Percentiles rank a stretch among this genome's conserved stretches.
phyloP scores from a whole-genome alignment of 345 rosid species.

The Bruguiera parviflora region DNA sequence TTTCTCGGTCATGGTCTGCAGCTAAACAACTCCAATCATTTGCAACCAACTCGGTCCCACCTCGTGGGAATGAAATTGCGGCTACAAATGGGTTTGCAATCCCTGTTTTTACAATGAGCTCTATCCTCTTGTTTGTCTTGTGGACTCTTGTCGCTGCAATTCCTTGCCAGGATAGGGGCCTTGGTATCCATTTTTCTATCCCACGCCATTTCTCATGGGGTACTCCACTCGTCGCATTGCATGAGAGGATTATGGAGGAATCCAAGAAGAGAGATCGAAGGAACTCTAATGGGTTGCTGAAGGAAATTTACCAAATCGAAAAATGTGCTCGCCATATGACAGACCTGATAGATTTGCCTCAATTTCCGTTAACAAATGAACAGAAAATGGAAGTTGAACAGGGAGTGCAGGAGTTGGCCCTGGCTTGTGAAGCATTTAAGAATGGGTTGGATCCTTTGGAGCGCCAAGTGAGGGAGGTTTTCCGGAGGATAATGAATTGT shows the following conservation, averaged over 20 bases:
- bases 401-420: conserved; percentile 23
- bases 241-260: conserved; percentile 37
- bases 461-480: conserved; percentile 36
- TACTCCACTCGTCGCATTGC: conserved; percentile 16
- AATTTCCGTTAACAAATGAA: conserved; percentile 31
- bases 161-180: conserved; percentile 44
- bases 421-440: conserved; percentile 27
- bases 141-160: conserved; percentile 46
- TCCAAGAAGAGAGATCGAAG: conserved; percentile 33
- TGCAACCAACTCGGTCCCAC: conserved; percentile 27
- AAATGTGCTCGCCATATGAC: conserved; percentile 23
- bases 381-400: conserved; percentile 25
- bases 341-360: conserved; percentile 32
- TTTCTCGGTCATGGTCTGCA: conserved; percentile 45
- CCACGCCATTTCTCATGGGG: conserved; percentile 33
- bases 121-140: conserved; percentile 29
- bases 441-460: conserved; percentile 39
- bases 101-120: conserved; percentile 32
- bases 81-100: conserved; percentile 37
- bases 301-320: conserved; percentile 36
- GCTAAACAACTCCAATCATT: conserved; percentile 39
- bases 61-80: conserved; percentile 30
- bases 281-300: conserved; percentile 30
- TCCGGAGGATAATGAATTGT: conserved; percentile 31
- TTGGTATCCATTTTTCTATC: conserved; percentile 28